Evolutionary conservation across 2,329 filamentous ascomycete genomes (phyloP).

Genomic region (Cladophialophora chaetospira): DNA sequence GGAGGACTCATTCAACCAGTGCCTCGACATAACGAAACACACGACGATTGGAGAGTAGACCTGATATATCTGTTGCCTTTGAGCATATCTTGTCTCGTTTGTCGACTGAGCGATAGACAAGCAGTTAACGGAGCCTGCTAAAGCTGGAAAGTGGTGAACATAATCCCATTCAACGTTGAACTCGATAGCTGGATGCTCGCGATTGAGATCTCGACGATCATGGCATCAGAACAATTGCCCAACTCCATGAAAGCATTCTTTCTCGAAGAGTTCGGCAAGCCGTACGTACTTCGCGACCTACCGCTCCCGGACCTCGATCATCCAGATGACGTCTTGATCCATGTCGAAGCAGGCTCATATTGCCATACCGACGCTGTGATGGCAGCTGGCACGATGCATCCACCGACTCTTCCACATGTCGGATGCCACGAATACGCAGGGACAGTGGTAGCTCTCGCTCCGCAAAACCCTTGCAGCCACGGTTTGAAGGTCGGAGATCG

Average conservation of each 20-base stretch:
- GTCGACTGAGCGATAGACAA: no score
- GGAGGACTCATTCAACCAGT: no score
- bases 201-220: no score
- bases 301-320: conserved; percentile 44
- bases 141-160: no score
- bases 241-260: conserved; percentile 28
- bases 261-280: conserved; percentile 24
- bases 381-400: conserved; percentile 40
- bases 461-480: neutral
- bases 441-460: conserved; percentile 40
- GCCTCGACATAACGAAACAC: no score
- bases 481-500: conserved; percentile 11
- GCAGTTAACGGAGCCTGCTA: no score
- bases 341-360: conserved; percentile 51
- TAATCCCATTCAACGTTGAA: no score
- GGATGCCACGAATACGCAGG: conserved; percentile 52
- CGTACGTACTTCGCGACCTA: conserved; percentile 27
- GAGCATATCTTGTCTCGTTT: no score
- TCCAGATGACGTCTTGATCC: conserved; percentile 49
- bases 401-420: conserved; percentile 45
- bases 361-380: conserved; percentile 49
- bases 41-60: no score
- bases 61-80: no score
- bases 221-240: no score
- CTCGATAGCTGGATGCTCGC: no score